Percentiles rank a stretch among this genome's conserved stretches.
Conservation (phyloP, 2,329 filamentous ascomycete species). For the Tolypocladium ophioglossoides region DNA sequence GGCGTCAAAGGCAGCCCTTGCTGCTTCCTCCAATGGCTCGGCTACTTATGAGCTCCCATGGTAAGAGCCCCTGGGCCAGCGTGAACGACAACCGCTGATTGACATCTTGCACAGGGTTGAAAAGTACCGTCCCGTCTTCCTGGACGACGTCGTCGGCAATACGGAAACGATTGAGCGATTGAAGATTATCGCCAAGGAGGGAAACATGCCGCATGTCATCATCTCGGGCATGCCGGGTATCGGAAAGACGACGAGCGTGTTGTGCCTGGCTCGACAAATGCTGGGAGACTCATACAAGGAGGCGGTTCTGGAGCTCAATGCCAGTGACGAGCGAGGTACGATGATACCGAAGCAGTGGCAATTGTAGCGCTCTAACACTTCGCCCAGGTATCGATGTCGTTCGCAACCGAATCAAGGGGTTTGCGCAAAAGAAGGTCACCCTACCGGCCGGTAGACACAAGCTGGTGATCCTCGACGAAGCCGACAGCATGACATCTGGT, state of each 20-base stretch:
- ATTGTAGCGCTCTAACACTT: not conserved
- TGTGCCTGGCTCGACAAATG: constrained; percentile 85
- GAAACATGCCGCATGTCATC: constrained; percentile 98
- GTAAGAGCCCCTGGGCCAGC: constrained; percentile 28
- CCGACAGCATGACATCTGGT: constrained; percentile 94
- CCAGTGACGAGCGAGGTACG: constrained; percentile 80
- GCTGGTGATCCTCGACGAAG: constrained; percentile 94
- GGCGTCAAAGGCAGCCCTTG: constrained; percentile 45
- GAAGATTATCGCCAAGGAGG: constrained; percentile 96
- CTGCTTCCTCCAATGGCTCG: constrained; percentile 37
- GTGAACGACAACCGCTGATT: not conserved
- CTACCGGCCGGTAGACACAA: constrained; percentile 86
- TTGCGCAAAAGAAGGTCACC: constrained; percentile 98
- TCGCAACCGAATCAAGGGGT: constrained; percentile 93
- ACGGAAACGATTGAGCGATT: constrained; percentile 94
- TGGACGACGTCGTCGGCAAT: constrained; percentile 96
- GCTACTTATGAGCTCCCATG: constrained; percentile 69
- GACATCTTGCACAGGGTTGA: constrained; percentile 62
- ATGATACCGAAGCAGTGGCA: not conserved
- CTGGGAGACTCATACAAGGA: constrained; percentile 94
- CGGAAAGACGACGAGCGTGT: constrained; percentile 91
- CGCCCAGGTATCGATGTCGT: constrained; percentile 82
- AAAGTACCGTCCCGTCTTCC: constrained; percentile 89
- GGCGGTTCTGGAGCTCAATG: constrained; percentile 91
- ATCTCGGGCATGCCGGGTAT: constrained; percentile 99